Percentiles rank a stretch among this genome's conserved stretches.
These are phyloP conservation scores for Nicotiana rustica DNA, from an alignment of 305 asterid genomes.

Conservation along the genomic window DNA sequence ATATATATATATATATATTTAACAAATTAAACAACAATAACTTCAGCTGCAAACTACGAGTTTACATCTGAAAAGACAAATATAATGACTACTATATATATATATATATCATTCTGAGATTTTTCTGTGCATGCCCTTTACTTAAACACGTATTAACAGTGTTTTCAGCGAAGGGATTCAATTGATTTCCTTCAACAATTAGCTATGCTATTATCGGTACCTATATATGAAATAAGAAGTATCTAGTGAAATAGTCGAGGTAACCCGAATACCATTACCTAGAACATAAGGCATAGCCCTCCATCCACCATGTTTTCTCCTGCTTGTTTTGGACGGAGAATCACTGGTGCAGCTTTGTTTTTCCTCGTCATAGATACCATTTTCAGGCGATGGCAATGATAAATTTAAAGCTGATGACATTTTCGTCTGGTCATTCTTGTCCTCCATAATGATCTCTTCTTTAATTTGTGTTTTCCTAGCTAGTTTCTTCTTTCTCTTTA, in stretches of 20 bases:
- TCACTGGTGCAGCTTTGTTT: constrained; percentile 30
- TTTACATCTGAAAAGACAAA: not conserved
- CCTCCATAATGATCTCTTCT: not conserved
- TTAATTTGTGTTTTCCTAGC: not conserved
- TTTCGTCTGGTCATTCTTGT: constrained; percentile 29
- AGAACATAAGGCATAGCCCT: constrained; percentile 72
- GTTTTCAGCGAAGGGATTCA: too few species aligned
- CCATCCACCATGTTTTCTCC: constrained; percentile 75
- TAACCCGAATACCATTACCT: constrained; percentile 39
- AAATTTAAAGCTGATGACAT: constrained; percentile 36
- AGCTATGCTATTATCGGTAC: too few species aligned
- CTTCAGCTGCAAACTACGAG: not conserved
- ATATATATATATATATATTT: too few species aligned
- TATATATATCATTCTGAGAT: too few species aligned
- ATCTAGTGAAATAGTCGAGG: too few species aligned
- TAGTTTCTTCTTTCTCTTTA: constrained; percentile 3
- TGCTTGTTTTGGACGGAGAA: constrained; percentile 28
- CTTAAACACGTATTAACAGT: too few species aligned
- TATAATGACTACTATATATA: too few species aligned
- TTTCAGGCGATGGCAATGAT: constrained; percentile 43
- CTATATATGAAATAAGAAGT: too few species aligned
- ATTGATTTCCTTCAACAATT: too few species aligned
- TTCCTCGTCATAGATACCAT: constrained; percentile 41
- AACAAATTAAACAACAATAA: not conserved
- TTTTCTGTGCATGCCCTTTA: too few species aligned